These are phyloP conservation scores for Basipetospora chlamydospora DNA, from an alignment of 2,329 filamentous ascomycete genomes.

Conservation along the genomic window DNA sequence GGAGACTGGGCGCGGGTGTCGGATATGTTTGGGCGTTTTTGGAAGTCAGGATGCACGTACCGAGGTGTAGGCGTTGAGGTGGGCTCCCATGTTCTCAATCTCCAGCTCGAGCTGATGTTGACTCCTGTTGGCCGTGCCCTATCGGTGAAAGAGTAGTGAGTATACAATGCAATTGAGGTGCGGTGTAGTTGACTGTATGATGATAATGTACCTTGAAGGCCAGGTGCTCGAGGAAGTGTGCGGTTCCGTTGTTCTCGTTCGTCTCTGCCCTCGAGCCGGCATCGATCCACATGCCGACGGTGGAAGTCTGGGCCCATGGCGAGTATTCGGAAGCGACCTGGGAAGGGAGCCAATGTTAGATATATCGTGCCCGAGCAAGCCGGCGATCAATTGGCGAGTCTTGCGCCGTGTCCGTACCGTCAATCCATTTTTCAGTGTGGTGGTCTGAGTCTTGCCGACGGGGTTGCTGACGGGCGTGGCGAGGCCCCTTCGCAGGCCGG, in stretches of 20 bases:
- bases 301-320: constrained; percentile 95
- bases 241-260: constrained; percentile 95
- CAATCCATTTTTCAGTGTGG: constrained; percentile 92
- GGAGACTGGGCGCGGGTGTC: too few relatives aligned
- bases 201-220: constrained; percentile 76
- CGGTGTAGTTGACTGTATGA: too few relatives aligned
- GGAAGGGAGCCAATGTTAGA: constrained; percentile 3
- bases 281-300: constrained; percentile 98
- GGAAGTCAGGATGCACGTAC: constrained; percentile 57
- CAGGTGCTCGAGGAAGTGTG: constrained; percentile 98
- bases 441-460: constrained; percentile 81
- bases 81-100: constrained; percentile 99
- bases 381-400: constrained; percentile 13
- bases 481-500: constrained; percentile 71
- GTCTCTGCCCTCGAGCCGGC: constrained; percentile 97
- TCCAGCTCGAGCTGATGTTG: constrained; percentile 98
- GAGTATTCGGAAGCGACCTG: constrained; percentile 97
- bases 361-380: neutral
- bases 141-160: constrained; percentile 6
- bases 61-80: constrained; percentile 98
- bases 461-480: constrained; percentile 59
- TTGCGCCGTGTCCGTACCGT: constrained; percentile 45
- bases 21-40: too few relatives aligned
- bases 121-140: constrained; percentile 87
- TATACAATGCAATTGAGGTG: too few relatives aligned